Base-by-base conservation (phyloP, 2,329 filamentous ascomycete genomes). In the Pseudogymnoascus sp. region DNA sequence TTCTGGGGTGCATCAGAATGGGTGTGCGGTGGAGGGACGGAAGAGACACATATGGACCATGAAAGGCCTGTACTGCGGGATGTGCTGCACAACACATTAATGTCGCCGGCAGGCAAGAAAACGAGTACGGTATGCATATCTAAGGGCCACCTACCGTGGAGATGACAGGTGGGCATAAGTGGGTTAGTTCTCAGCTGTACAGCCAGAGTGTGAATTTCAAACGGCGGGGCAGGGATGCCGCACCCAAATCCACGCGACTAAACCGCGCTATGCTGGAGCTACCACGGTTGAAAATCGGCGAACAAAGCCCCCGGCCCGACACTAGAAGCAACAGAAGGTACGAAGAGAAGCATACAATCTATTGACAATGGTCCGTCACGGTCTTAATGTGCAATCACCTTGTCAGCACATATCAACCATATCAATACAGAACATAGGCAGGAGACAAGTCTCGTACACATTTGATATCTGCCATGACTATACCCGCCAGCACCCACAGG, bases 21-120 rank as follows among this genome's bases (percentile, higher is more conserved):
- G 51, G 45, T 8, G 45, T 31, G 25, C 34, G 28, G n/a, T 57
- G 51, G 51, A 57, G 16, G 28, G 51, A 57, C 28, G 11, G 28
- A 57, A 57, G 51, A 36, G 51, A 57, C 51, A 57, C 51, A 16
- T 57, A 57, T 34, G 51, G 51, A 14, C 51, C 51, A 34, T 34
- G 28, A 57, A 57, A 14, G 28, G 28, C 28, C 51, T 10, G 51
- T 57, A 57, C 16, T 13, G 51, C 51, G 28, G 51, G 28, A 57
- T 57, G 48, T 57, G n/a, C 48, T 57, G 51, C 51, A 57, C 28
- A 57, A 57, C 28, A 57, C n/a, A 57, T 57, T 57, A 57, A 57
- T 57, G 51, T 57, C 51, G 28, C n/a, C 28, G 28, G 51, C 10
- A 57, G 8, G 51, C 51, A 54, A 54, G n/a, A 19, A 19, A 34